A percentile compares a stretch with the other conserved stretches of the same genome.
Conservation (phyloP, 2,329 filamentous ascomycete species). For the Juglanconis sp. region DNA sequence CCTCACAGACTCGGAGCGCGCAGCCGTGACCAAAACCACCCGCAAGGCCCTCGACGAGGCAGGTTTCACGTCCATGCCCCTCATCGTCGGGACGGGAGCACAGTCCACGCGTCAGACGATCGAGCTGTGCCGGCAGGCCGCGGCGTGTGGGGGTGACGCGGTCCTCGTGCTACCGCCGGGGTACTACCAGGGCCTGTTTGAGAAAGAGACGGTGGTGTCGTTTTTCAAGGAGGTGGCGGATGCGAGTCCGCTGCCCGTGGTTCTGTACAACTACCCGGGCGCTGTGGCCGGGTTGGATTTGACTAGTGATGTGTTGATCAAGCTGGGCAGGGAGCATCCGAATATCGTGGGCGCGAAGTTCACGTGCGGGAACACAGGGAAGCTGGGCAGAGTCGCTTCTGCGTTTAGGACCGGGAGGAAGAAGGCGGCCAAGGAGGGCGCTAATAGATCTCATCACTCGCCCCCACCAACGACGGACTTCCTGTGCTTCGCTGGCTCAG, state of each 20-base stretch:
- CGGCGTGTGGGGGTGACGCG: conserved; percentile 61
- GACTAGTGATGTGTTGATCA: conserved; percentile 46
- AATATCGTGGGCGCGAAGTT: conserved; percentile 54
- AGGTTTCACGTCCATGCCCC: conserved; percentile 54
- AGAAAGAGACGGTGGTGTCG: conserved; percentile 48
- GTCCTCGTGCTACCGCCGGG: conserved; percentile 65
- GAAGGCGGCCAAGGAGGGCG: conserved; percentile 18
- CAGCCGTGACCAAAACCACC: conserved; percentile 52
- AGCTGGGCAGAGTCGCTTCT: conserved; percentile 53
- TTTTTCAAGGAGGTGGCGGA: conserved; percentile 59
- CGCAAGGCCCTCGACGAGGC: conserved; percentile 53
- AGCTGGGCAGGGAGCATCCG: conserved; percentile 43
- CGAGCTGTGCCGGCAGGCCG: conserved; percentile 60
- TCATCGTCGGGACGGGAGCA: conserved; percentile 66
- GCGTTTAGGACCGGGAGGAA: conserved; percentile 23
- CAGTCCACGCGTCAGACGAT: conserved; percentile 66
- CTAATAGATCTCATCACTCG: conserved; percentile 3
- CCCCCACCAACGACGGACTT: conserved; percentile 37
- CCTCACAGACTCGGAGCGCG: conserved; percentile 57
- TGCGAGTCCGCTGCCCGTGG: conserved; percentile 45
- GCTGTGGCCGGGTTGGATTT: conserved; percentile 51
- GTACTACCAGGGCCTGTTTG: conserved; percentile 62
- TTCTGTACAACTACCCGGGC: conserved; percentile 55
- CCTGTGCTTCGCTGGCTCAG: conserved; percentile 68
- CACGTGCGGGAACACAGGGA: conserved; percentile 57